A percentile compares a stretch with the other conserved stretches of the same genome.
phyloP scores from a whole-genome alignment of 2,329 filamentous ascomycete genomes.

The Penicillium hesseltinei region DNA sequence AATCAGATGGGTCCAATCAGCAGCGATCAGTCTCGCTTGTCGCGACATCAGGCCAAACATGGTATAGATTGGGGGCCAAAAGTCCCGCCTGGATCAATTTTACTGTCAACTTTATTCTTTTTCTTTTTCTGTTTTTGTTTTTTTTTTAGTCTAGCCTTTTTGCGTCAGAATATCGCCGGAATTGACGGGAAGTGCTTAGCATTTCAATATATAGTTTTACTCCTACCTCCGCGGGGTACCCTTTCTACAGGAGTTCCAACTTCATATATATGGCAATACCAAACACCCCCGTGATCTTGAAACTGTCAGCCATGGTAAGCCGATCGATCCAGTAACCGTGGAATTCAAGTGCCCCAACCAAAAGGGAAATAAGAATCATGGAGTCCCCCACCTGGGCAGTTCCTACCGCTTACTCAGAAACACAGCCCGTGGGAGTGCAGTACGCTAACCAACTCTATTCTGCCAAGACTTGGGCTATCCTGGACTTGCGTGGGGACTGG shows the following conservation, averaged over 20 bases:
- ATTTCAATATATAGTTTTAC: not conserved
- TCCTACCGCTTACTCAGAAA: constrained; percentile 3
- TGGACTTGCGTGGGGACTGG: constrained; percentile 9
- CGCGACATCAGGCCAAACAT: constrained; percentile 26
- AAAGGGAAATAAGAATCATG: not conserved
- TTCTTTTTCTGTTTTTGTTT: not conserved
- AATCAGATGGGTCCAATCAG: constrained; percentile 2
- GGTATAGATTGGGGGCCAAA: constrained; percentile 19
- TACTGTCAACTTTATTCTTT: not conserved
- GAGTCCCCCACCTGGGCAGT: not conserved
- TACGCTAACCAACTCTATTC: constrained; percentile 16
- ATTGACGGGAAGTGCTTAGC: not conserved
- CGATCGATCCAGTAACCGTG: not conserved
- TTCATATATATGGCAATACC: not conserved
- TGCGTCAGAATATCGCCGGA: not conserved
- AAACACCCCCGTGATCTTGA: not conserved
- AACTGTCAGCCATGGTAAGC: not conserved
- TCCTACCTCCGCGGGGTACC: not conserved
- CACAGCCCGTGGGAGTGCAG: constrained; percentile 13
- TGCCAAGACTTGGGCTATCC: constrained; percentile 16
- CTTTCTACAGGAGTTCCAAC: not conserved
- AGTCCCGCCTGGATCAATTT: not conserved
- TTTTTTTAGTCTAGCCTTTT: not conserved
- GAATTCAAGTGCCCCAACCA: not conserved
- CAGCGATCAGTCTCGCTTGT: constrained; percentile 16